phyloP scores from a whole-genome alignment of 2,329 filamentous ascomycete genomes.

The Ophiognomonia clavigignenti-juglandacearum region DNA sequence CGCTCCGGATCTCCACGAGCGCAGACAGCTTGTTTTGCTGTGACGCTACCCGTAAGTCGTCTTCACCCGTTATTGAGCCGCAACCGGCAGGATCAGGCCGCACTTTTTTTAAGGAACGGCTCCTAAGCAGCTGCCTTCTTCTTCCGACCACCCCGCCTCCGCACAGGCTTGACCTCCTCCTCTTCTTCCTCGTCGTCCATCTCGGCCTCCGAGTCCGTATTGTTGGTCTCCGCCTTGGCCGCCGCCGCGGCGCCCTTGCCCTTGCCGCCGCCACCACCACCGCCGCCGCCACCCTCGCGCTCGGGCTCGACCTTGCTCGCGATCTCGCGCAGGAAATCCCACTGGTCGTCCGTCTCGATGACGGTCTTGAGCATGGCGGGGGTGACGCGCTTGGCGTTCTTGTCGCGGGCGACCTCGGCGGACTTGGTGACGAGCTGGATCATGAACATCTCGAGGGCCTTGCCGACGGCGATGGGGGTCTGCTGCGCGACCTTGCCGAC shows the following conservation, averaged over 20 bases:
- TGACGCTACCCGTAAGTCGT: too few relatives aligned
- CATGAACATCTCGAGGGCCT: conserved; percentile 97
- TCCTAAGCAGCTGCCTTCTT: conserved; percentile 12
- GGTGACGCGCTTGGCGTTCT: conserved; percentile 84
- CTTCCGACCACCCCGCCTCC: conserved; percentile 18
- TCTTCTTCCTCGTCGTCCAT: conserved; percentile 35
- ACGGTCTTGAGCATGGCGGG: conserved; percentile 89
- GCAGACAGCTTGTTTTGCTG: too few relatives aligned
- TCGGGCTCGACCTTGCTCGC: conserved; percentile 71
- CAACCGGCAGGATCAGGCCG: too few relatives aligned
- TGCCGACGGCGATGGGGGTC: conserved; percentile 90
- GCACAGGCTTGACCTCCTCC: conserved; percentile 24
- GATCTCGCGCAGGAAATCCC: conserved; percentile 91
- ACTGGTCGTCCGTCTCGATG: conserved; percentile 81
- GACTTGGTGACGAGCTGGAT: conserved; percentile 86
- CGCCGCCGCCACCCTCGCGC: conserved; percentile 37
- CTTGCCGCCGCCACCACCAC: conserved; percentile 27
- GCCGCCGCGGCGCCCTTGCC: conserved; percentile 7
- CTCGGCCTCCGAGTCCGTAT: conserved; percentile 36
- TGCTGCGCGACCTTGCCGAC: conserved; percentile 98
- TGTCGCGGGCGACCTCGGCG: conserved; percentile 74
- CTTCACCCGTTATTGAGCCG: too few relatives aligned
- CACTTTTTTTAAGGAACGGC: too few relatives aligned
- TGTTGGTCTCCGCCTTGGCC: conserved; percentile 41
- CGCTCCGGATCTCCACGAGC: too few relatives aligned